Percentiles rank a stretch among this genome's conserved stretches.
Conservation (phyloP, 805 yeast species). For the Debaryomyces castellii region DNA sequence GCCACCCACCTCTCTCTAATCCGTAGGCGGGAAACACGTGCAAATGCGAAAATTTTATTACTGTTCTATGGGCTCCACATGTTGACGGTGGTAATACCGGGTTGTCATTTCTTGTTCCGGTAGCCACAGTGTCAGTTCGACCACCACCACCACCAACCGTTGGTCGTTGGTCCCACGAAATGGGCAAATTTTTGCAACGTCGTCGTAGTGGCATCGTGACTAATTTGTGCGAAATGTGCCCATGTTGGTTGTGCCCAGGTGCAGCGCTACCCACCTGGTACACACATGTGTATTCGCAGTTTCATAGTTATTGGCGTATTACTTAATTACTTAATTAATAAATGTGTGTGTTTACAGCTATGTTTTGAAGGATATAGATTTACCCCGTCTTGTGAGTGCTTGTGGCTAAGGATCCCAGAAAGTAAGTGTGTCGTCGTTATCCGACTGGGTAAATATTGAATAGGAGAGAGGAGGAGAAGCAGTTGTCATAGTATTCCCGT, state of each 20-base stretch:
- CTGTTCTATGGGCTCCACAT: not conserved
- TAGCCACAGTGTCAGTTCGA: not conserved
- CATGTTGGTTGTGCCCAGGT: too few species aligned
- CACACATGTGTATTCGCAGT: not conserved
- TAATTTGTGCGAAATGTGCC: not conserved
- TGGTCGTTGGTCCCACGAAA: not conserved
- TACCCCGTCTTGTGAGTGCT: not conserved
- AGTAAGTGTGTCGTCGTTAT: too few species aligned
- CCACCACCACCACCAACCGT: constrained; percentile 1
- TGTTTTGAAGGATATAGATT: not conserved
- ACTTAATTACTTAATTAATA: not conserved
- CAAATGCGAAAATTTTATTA: not conserved
- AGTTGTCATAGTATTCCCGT: not conserved
- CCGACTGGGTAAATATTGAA: not conserved
- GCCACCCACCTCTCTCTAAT: not conserved
- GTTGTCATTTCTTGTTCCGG: not conserved
- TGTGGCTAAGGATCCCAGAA: not conserved
- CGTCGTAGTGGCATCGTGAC: not conserved
- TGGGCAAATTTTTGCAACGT: too few species aligned
- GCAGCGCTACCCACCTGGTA: not conserved
- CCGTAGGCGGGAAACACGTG: constrained; percentile 2
- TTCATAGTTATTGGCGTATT: not conserved
- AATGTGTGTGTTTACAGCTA: not conserved
- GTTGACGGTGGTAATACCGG: not conserved
- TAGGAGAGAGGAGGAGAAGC: not conserved